Evolutionary conservation across 345 rosid species (phyloP), one percentile per base, ranked within the genome.

Genomic region (Hibiscus mutabilis): DNA sequence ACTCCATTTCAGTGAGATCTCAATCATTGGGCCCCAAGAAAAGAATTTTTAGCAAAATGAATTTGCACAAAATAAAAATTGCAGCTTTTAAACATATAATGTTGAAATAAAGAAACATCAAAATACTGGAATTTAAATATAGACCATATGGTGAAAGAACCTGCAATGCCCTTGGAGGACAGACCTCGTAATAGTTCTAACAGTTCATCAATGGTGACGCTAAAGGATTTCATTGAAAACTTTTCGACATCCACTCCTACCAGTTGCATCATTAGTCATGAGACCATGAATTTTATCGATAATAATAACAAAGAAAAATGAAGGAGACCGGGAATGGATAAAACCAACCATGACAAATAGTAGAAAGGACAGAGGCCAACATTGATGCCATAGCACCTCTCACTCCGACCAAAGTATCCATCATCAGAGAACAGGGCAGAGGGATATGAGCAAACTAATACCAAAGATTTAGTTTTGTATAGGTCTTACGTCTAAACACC

Each of bases 1-100:
- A 72, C 72, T 68, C 35, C 1, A 60, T 11, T 66, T 15, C 40
- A 62, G 15, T 35, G 52, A 15, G 40, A 66, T 60, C 4, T 73
- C 63, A 66, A 82, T 77, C 81, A 82, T 33, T 47, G 52, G n/a
- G 52, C 52, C n/a, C 40, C 40, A 6, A 35, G 40, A 35, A 35
- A 35, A 35, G 9, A n/a, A n/a, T n/a, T n/a, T n/a, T n/a, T n/a
- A n/a, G n/a, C n/a, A n/a, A n/a, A n/a, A n/a, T n/a, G n/a, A 35
- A 6, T 35, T 33, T 35, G 40, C 8, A 5, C 6, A 33, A 33
- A 33, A 33, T 6, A 33, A 33, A 33, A 33, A 6, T 5, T 33
- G 37, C 37, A 35, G 40, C 40, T 35, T 35, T 35, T 35, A 35
- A 6, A 35, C 8, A 35, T 6, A 35, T 6, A 8, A 35, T 35